Percentiles rank a stretch among this genome's conserved stretches.
Conservation (phyloP, 2,329 filamentous ascomycete genomes). For the Fonsecaea erecta region DNA sequence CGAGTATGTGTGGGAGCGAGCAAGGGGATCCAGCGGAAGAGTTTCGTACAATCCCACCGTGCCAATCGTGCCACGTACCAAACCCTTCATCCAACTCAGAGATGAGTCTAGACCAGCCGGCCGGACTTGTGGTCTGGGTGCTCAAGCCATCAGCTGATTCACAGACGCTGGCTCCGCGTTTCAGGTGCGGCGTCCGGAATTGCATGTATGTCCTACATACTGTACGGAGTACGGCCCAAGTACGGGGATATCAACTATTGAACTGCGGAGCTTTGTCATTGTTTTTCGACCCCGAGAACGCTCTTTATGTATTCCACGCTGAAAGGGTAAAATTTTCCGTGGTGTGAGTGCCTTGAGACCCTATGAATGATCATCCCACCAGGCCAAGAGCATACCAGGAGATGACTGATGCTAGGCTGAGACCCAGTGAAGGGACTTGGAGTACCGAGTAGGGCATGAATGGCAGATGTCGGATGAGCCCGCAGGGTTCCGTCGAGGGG, state of each 20-base stretch:
- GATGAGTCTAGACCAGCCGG: conserved; percentile 4
- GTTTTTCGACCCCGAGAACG: neutral
- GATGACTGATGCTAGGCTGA: neutral
- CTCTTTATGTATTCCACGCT: neutral
- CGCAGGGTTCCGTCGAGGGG: neutral
- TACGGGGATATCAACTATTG: neutral
- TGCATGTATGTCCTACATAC: neutral
- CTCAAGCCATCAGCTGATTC: conserved; percentile 11
- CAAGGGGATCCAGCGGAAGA: neutral
- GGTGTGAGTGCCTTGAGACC: neutral
- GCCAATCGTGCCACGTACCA: conserved; percentile 1
- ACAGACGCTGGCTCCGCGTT: neutral
- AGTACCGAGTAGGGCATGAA: neutral
- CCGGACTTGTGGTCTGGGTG: conserved; percentile 1
- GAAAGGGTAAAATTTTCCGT: neutral
- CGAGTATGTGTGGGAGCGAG: too few species aligned
- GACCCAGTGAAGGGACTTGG: neutral
- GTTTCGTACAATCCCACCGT: neutral
- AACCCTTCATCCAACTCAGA: neutral
- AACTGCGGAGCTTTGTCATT: neutral
- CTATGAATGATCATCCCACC: neutral
- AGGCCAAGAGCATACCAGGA: neutral
- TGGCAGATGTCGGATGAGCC: neutral
- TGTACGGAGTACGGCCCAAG: conserved; percentile 1
- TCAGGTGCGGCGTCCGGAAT: conserved; percentile 2